Evolutionary conservation across 2,329 filamentous ascomycete species (phyloP).

Genomic region (Scorias spongiosa): DNA sequence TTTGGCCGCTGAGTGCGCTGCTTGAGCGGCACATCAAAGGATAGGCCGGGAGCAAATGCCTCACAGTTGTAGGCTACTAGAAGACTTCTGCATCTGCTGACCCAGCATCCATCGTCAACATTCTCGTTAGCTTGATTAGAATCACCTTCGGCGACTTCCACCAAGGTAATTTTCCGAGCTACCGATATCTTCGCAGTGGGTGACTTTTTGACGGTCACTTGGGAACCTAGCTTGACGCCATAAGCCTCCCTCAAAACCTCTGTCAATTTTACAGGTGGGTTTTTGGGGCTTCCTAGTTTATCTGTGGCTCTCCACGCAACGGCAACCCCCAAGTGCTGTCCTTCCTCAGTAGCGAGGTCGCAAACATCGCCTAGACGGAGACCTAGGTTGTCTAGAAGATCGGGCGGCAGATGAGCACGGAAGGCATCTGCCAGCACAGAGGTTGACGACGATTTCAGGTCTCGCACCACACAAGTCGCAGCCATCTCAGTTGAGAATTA

Average conservation of each 20-base stretch:
- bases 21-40: conserved; percentile 48
- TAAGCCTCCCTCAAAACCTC: conserved; percentile 58
- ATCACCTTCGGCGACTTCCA: conserved; percentile 37
- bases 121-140: conserved; percentile 9
- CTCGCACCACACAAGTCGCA: conserved; percentile 34
- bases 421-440: conserved; percentile 38
- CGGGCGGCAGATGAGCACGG: conserved; percentile 41
- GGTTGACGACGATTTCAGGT: not conserved
- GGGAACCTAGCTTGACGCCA: conserved; percentile 56
- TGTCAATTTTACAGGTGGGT: conserved; percentile 54
- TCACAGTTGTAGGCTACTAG: conserved; percentile 38
- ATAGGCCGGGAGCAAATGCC: conserved; percentile 53
- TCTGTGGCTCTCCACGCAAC: conserved; percentile 45
- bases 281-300: conserved; percentile 43
- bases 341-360: conserved; percentile 31
- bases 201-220: conserved; percentile 44
- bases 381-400: conserved; percentile 39
- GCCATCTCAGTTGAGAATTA: not conserved
- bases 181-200: conserved; percentile 33
- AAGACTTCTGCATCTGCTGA: conserved; percentile 8
- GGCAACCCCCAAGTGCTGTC: conserved; percentile 33
- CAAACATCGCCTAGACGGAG: conserved; percentile 45
- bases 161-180: conserved; percentile 43
- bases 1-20: conserved; percentile 31
- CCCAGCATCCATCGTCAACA: conserved; percentile 20